These are phyloP conservation scores for Exserohilum turcica DNA, from an alignment of 2,329 filamentous ascomycete species.

Conservation along the genomic window DNA sequence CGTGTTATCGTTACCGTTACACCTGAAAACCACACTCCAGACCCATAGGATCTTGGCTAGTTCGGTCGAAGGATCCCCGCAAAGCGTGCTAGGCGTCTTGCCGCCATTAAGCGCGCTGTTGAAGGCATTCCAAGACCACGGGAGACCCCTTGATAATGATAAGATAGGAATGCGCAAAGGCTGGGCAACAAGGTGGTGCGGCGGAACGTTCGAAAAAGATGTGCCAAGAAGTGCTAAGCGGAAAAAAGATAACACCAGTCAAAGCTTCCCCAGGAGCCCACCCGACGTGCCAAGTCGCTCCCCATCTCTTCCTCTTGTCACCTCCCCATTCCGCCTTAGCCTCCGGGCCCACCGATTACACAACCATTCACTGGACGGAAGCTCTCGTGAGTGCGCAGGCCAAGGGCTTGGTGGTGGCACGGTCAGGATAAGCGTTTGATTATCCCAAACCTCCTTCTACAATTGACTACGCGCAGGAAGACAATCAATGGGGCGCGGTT, in stretches of 20 bases:
- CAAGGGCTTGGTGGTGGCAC: constrained; percentile 25
- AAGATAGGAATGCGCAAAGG: constrained; percentile 27
- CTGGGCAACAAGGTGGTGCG: constrained; percentile 18
- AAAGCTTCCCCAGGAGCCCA: constrained; percentile 18
- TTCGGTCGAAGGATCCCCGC: constrained; percentile 18
- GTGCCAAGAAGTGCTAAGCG: constrained; percentile 28
- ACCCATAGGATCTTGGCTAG: constrained; percentile 17
- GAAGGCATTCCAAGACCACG: constrained; percentile 25
- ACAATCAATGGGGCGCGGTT: constrained; percentile 11
- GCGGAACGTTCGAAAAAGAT: constrained; percentile 27
- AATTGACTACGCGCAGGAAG: constrained; percentile 11
- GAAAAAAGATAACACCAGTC: constrained; percentile 25
- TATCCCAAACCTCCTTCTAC: constrained; percentile 13
- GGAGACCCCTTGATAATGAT: constrained; percentile 22
- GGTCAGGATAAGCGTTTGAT: constrained; percentile 23
- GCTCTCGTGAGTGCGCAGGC: constrained; percentile 12
- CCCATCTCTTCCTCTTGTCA: constrained; percentile 10
- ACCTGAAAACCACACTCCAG: constrained; percentile 12
- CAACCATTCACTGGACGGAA: not conserved
- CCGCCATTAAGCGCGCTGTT: constrained; percentile 29
- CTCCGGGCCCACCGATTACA: not conserved
- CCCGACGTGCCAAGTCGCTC: constrained; percentile 1
- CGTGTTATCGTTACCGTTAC: constrained; percentile 20
- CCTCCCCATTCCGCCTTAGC: constrained; percentile 13
- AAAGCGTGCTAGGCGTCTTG: constrained; percentile 8